Evolutionary conservation across 768 basidiomycete genomes (phyloP), one percentile per base, ranked within the genome.

Genomic region (Boletus huronensis): DNA sequence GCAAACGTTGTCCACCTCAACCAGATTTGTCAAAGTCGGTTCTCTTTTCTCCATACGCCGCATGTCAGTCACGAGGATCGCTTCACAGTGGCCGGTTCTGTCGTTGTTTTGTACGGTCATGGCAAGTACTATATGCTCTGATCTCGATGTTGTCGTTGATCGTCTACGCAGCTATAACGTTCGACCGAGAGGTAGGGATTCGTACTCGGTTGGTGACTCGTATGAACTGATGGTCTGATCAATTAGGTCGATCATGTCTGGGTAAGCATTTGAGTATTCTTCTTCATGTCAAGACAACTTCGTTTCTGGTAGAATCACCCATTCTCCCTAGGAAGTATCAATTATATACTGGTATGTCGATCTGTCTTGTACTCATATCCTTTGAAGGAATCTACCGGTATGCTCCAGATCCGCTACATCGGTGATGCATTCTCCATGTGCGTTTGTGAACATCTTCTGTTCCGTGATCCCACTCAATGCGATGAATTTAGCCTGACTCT

Each of bases 211-310:
- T 0, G 21, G 4, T 23, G 21, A 23, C 39, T 9, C 1, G 10
- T 34, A 25, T 26, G 7, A 29, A 35, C 46, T 53, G 16, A 52
- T 13, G 11, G 4, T 13, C 9, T 2, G 16, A 38, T 14, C 2
- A 21, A 50, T 17, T 10, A 61, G 64, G 48, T 66, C n/a, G 51
- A 64, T 31, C 38, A 64, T 47, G 25, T 66, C 43, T 65, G 64
- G 62, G 64, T 61, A 41, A 35, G 44, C 35, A 13, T 9, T 5
- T 21, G 0, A 2, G 17, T 14, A 14, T 35, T 36, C 9, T 45
- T 34, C 34, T 51, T 3, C 7, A 29, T 16, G 5, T n/a, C 19
- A 46, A 5, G 8, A 25, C 17, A 31, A 47, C 47, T 2, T 45
- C 0, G 9, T 31, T 29, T 14, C 8, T 50, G 13, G 6, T 19